Evolutionary conservation across 768 basidiomycete genomes (phyloP).

Genomic region (Trametes sanguinea): DNA sequence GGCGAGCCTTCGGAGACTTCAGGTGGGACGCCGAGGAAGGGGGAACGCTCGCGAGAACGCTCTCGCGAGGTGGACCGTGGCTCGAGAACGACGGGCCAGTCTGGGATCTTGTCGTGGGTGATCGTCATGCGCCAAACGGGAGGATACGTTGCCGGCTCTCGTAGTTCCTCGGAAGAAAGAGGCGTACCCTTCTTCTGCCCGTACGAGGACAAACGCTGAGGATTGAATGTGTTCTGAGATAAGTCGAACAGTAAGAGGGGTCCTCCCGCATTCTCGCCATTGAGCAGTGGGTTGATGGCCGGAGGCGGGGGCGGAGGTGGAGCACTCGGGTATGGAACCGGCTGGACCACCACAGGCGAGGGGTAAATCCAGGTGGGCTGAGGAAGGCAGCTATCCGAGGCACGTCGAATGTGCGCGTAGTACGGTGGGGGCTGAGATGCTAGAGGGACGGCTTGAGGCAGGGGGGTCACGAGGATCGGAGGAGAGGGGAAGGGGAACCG

Average conservation of each 20-base stretch:
- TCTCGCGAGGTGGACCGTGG: slow-evolving; percentile 25
- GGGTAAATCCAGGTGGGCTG: slow-evolving; percentile 25
- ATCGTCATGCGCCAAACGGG: slow-evolving; percentile 56
- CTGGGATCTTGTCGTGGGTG: slow-evolving; percentile 52
- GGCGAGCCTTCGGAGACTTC: slow-evolving; percentile 35
- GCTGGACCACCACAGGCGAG: slow-evolving; percentile 22
- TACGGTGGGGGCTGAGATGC: slow-evolving; percentile 14
- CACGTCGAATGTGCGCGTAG: slow-evolving; percentile 24
- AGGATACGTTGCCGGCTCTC: slow-evolving; percentile 58
- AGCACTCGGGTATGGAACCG: slow-evolving; percentile 19
- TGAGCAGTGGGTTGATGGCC: slow-evolving; percentile 51
- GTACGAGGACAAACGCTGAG: slow-evolving; percentile 41
- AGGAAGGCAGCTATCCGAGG: slow-evolving; percentile 28
- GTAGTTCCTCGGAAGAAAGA: slow-evolving; percentile 48
- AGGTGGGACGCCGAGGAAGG: slow-evolving; percentile 24
- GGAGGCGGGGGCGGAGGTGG: background rate
- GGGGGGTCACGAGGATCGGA: slow-evolving; percentile 27
- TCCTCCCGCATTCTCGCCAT: slow-evolving; percentile 47
- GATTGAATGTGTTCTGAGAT: slow-evolving; percentile 47
- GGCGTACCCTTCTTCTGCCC: slow-evolving; percentile 38
- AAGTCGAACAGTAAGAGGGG: slow-evolving; percentile 59
- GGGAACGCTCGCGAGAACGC: slow-evolving; percentile 20
- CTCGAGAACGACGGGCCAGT: slow-evolving; percentile 63
- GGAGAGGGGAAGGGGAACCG: slow-evolving; percentile 31
- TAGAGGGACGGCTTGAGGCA: slow-evolving; percentile 23